Percentiles rank a stretch among this genome's conserved stretches.
Conservation (phyloP, 2,329 filamentous ascomycete species). For the Neoscytalidium dimidiatum region DNA sequence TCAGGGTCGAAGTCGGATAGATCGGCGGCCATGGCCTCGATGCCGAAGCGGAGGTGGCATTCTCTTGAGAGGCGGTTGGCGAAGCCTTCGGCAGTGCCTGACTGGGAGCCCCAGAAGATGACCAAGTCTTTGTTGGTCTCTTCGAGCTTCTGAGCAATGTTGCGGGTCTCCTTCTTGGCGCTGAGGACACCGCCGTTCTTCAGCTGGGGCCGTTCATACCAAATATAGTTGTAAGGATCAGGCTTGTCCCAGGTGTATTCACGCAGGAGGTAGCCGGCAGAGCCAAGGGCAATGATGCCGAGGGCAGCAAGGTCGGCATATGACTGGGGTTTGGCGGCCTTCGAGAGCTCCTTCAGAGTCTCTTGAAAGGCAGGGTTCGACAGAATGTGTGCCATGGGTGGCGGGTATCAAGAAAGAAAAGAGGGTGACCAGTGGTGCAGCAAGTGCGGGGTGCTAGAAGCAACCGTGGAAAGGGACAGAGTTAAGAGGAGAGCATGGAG, state of each 20-base stretch:
- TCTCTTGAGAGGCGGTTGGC: conserved; percentile 46
- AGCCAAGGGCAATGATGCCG: conserved; percentile 38
- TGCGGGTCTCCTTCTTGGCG: conserved; percentile 41
- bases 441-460: neutral
- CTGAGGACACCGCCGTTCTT: conserved; percentile 30
- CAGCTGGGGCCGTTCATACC: conserved; percentile 53
- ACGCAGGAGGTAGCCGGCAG: conserved; percentile 44
- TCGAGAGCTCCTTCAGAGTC: conserved; percentile 21
- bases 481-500: neutral
- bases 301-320: conserved; percentile 41
- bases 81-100: conserved; percentile 48
- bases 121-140: conserved; percentile 39
- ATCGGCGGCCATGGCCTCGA: conserved; percentile 45
- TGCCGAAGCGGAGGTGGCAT: conserved; percentile 41
- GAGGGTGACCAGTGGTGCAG: no score
- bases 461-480: neutral
- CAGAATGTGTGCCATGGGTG: conserved; percentile 20
- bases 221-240: conserved; percentile 52
- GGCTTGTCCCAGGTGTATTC: conserved; percentile 50
- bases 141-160: conserved; percentile 48
- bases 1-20: conserved; percentile 51
- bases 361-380: conserved; percentile 14
- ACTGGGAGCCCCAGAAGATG: conserved; percentile 54
- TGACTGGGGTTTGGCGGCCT: conserved; percentile 36
- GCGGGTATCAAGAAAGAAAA: conserved; percentile 16